phyloP scores from a whole-genome alignment of 1,284 basidiomycete species.

The Phellinidium pouzarii region DNA sequence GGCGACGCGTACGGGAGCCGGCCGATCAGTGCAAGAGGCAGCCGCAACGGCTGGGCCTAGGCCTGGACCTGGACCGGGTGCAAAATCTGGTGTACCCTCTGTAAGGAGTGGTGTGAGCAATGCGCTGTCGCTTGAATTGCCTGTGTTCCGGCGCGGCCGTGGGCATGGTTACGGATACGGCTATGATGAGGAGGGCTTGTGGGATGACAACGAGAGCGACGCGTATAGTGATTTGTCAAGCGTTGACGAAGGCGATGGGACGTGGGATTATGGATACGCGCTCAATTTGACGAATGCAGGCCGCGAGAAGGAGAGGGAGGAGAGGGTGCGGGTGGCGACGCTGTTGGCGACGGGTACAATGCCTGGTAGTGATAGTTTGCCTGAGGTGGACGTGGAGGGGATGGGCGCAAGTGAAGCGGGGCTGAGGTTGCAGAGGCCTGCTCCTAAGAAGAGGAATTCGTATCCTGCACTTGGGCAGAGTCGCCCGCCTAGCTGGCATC shows the following conservation, averaged over 20 bases:
- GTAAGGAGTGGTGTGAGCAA: conserved; percentile 5
- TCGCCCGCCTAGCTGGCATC: conserved; percentile 4
- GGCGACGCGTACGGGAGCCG: neutral
- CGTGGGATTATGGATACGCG: conserved; percentile 18
- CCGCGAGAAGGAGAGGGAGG: conserved; percentile 12
- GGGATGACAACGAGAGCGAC: conserved; percentile 9
- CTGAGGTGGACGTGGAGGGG: neutral
- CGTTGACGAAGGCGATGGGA: conserved; percentile 9
- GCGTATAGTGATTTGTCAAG: neutral
- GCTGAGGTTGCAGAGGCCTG: neutral
- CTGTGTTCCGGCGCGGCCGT: conserved; percentile 12
- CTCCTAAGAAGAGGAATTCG: conserved; percentile 4
- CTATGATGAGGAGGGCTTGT: neutral
- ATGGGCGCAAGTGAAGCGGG: neutral
- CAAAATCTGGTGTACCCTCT: neutral
- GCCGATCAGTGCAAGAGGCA: neutral
- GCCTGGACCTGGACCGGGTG: no score
- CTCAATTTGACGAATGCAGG: conserved; percentile 12
- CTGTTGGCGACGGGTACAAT: conserved; percentile 1
- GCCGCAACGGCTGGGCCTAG: neutral
- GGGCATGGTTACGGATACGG: conserved; percentile 4
- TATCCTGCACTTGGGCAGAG: conserved; percentile 4
- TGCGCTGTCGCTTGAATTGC: conserved; percentile 14
- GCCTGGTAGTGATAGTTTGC: neutral
- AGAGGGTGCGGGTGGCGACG: conserved; percentile 3